Evolutionary conservation across 371 early-diverging fungal species (phyloP), one percentile per base, ranked within the genome.

Genomic region (Phascolomyces articulosus): DNA sequence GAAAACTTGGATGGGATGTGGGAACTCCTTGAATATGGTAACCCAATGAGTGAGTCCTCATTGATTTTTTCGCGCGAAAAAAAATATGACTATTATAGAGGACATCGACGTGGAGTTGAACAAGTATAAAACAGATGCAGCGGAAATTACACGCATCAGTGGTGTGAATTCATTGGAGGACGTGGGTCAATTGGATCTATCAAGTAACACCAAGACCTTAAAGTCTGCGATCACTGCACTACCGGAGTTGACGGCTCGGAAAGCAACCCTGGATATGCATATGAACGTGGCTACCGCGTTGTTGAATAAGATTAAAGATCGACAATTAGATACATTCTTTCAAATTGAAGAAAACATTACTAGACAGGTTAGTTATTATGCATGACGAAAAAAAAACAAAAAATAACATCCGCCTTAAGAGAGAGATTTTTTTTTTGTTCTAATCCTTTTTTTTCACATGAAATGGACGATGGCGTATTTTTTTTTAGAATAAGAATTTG

Each of bases 271-370:
- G 60, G 99, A 99, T 75, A 95, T 96, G 90, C 99, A 99, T 70
- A 98, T 99, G 96, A 95, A 95, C 71, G 94, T 99, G 53, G 98
- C 99, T 3, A 96, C 98, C 0, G 85, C 91, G 38, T 73, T 99
- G 65, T 84, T 99, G 40, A 90, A 95, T 27, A 79, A 81, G 23
- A 98, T 99, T 71, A 96, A 96, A 74, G 93, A 96, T 38, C 87
- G 99, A 58, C 95, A 96, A 65, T 75, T 99, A 58, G 99, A 99
- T 75, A 92, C 90, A 0, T 94, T 99, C 62, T 96, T 97, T 72
- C 90, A 95, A 59, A 82, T 98, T 70, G 99, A 99, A 74, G 97
- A 99, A 72, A 86, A 84, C 38, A 87, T 94, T 41, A 83, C 85
- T 27, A 73, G 86, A 67, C 87, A 87, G 74, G 77, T 76, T 65